Evolutionary conservation across 805 yeast species (phyloP).

Genomic region (Saccharomycopsis lassenensis): DNA sequence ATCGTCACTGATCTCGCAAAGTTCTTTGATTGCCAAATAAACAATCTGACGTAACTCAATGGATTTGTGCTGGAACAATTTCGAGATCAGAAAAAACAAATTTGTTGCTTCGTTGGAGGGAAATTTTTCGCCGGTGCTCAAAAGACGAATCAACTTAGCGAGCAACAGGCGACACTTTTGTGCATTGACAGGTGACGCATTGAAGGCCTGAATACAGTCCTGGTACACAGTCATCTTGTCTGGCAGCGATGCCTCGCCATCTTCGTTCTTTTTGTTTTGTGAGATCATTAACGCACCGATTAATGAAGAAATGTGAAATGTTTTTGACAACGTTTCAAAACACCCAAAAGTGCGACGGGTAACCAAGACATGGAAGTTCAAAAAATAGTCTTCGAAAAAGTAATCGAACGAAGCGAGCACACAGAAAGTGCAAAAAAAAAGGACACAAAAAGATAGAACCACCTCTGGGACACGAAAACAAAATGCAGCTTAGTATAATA

Average conservation of each 20-base stretch:
- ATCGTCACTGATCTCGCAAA: slow-evolving; percentile 75
- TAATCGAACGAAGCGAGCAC: too few relatives aligned
- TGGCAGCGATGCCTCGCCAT: slow-evolving; percentile 55
- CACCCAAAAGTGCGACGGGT: too few relatives aligned
- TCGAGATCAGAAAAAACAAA: slow-evolving; percentile 86
- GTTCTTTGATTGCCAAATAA: slow-evolving; percentile 87
- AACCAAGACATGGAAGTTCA: too few relatives aligned
- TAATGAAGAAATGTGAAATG: too few relatives aligned
- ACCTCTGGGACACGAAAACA: too few relatives aligned
- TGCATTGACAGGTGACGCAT: slow-evolving; percentile 81
- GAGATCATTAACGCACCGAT: too few relatives aligned
- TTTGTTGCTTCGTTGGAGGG: slow-evolving; percentile 86
- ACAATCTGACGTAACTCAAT: slow-evolving; percentile 83
- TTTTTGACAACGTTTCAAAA: too few relatives aligned
- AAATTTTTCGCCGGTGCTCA: slow-evolving; percentile 80
- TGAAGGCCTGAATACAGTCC: slow-evolving; percentile 87
- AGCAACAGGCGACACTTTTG: slow-evolving; percentile 75
- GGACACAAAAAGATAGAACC: too few relatives aligned
- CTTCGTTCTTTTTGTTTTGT: slow-evolving; percentile 75
- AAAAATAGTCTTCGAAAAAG: too few relatives aligned
- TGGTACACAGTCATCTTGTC: slow-evolving; percentile 97
- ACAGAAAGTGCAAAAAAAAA: too few relatives aligned
- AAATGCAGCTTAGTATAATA: too few relatives aligned
- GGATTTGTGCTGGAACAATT: slow-evolving; percentile 87
- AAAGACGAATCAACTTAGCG: slow-evolving; percentile 70